Base-by-base conservation (phyloP, 345 rosid species). In the Gossypium stocksii region DNA sequence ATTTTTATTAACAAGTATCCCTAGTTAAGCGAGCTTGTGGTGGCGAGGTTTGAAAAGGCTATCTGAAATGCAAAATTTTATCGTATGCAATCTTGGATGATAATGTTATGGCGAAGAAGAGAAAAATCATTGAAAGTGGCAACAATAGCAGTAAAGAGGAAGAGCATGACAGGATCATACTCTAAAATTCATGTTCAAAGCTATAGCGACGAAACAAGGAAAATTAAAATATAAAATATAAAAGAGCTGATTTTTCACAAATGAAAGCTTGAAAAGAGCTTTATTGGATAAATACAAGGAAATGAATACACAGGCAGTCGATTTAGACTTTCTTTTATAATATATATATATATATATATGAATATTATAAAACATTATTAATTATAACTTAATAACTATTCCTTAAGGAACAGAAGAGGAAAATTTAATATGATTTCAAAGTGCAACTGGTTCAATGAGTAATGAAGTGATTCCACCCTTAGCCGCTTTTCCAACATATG, bases 171-270 rank as follows among this genome's bases (percentile, higher is more conserved):
- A 0, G 76, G 74, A 23, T 74, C 81, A 13, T 70, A 78, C 13
- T 59, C 65, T 45, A 70, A 76, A n/a, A 78, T 76, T 61, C 85
- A 74, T 72, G 75, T 62, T 48, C 81, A 82, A 72, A 76, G 79
- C 72, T 71, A 48, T 1, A 76, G 70, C 57, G 80, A 82, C 3
- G 85, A 83, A 65, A 72, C 38, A 74, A 77, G 88, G 88, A 83
- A 67, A 80, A 34, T 34, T 34, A 34, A 34, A 34, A 34, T 34
- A 34, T 34, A 34, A 34, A 34, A 5, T 5, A 34, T 34, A 34
- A 5, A 34, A 34, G 7, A 34, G 41, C 41, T 5, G 1, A 34
- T 34, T 34, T 34, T 34, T 34, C 41, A 34, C 41, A 34, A 5
- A 34, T 4, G 7, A 34, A 34, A 34, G 41, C 41, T 34, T 34